Conservation (phyloP, 169 alveolate genomes). For the Cryptosporidium sp. region DNA sequence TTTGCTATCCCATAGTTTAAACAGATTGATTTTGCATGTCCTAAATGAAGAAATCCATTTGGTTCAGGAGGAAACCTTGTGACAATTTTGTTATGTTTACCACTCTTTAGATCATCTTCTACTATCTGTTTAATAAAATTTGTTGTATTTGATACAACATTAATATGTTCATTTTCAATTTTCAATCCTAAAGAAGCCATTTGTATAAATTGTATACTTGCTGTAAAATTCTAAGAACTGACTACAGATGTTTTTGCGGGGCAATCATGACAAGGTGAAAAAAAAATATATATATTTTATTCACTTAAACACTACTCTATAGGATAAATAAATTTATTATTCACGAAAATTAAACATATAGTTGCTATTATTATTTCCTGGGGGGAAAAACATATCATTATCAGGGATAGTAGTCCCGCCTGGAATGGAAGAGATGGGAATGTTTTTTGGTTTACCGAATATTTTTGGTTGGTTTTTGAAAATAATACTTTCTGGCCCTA, state of each 20-base stretch:
- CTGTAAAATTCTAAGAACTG: neutral
- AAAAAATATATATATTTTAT: too few species aligned
- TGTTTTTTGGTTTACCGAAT: slow-evolving; percentile 25
- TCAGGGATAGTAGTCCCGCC: slow-evolving; percentile 23
- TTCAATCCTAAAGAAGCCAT: slow-evolving; percentile 50
- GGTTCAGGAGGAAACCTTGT: slow-evolving; percentile 99
- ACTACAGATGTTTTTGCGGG: slow-evolving; percentile 11
- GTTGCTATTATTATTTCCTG: slow-evolving; percentile 14
- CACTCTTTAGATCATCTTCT: slow-evolving; percentile 84
- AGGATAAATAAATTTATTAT: neutral
- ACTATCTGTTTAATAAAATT: slow-evolving; percentile 87
- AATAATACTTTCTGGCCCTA: slow-evolving; percentile 62
- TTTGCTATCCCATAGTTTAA: slow-evolving; percentile 95
- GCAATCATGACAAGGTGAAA: neutral
- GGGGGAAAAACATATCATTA: slow-evolving; percentile 66
- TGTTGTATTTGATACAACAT: slow-evolving; percentile 63
- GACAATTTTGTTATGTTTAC: slow-evolving; percentile 84
- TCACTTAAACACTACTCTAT: neutral
- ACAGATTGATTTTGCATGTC: slow-evolving; percentile 99
- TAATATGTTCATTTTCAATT: slow-evolving; percentile 16
- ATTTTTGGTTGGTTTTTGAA: neutral
- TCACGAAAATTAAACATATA: slow-evolving; percentile 1
- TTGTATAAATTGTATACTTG: neutral
- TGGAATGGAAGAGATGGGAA: slow-evolving; percentile 52
- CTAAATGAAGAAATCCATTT: slow-evolving; percentile 99